Conservation (phyloP, 768 basidiomycete genomes). For the Hysterangium stoloniferum region DNA sequence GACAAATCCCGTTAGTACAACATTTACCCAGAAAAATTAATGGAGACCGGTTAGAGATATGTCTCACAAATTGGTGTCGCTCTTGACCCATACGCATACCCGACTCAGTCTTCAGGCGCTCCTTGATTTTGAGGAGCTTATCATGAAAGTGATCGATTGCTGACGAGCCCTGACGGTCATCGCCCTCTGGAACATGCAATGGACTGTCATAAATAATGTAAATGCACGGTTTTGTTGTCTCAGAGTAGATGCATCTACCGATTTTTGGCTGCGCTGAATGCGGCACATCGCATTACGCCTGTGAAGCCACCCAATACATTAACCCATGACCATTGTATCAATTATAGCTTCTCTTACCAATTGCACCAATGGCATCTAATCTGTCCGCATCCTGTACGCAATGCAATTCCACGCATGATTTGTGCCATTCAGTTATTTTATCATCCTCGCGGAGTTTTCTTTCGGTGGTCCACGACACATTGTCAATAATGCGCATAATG, state of each 20-base stretch:
- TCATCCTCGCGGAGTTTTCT: conserved; percentile 50
- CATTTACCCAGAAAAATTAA: neutral
- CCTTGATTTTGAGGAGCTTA: conserved; percentile 70
- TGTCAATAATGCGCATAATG: conserved; percentile 59
- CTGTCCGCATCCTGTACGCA: conserved; percentile 79
- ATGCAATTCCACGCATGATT: conserved; percentile 65
- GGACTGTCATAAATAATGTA: conserved; percentile 25
- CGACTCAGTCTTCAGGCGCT: conserved; percentile 67
- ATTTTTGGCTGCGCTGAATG: conserved; percentile 50
- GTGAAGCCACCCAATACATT: neutral
- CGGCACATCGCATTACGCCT: conserved; percentile 65
- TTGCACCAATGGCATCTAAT: conserved; percentile 74
- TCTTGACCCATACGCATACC: conserved; percentile 62
- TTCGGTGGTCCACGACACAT: conserved; percentile 83
- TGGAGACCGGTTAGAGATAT: neutral
- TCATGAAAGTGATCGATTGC: conserved; percentile 82
- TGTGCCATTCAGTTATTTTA: conserved; percentile 59
- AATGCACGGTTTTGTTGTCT: neutral
- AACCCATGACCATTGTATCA: neutral
- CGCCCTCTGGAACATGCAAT: conserved; percentile 38
- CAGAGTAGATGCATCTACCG: conserved; percentile 27
- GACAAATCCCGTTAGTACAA: conserved; percentile 3
- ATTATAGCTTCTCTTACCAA: conserved; percentile 37
- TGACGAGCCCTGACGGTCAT: conserved; percentile 36
- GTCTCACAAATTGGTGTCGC: conserved; percentile 66